Base-by-base conservation (phyloP, 495 filamentous ascomycete genomes). In the Penicillium atrosanguineum region DNA sequence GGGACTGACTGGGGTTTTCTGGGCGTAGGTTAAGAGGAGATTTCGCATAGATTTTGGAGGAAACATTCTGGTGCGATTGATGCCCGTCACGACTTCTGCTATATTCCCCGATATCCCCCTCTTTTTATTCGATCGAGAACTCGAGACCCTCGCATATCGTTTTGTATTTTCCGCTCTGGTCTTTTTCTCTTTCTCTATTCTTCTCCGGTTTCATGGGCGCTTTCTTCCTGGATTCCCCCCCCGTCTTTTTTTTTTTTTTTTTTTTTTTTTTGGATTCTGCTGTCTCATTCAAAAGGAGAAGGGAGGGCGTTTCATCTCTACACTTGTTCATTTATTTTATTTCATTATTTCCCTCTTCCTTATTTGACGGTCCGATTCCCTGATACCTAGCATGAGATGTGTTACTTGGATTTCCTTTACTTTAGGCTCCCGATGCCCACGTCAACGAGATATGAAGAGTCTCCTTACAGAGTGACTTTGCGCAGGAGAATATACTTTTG, bases 1-100 rank as follows among this genome's bases (percentile, higher is more conserved):
- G 74, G 73, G 55, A 76, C 73, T 50, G 73, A 78, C 63, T 78
- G 73, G 72, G 59, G 68, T 12, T 78, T 75, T 60, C 58, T 78
- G 56, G 73, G 74, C 37, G 69, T 76, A 59, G 72, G 74, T n/a
- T 77, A 63, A 73, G 47, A 57, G 29, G 42, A 47, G 51, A 65
- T 36, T 38, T 15, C 36, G 45, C 61, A 51, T 64, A 60, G 51
- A 60, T 53, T 37, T 28, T 43, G 19, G 50, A 26, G 44, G 16
- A 18, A 20, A 21, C 54, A 34, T 41, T 37, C 25, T 43, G 50
- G 55, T 54, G 56, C 53, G 56, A 57, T 61, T 65, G 50, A 65
- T 67, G 61, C 56, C 64, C 59, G 59, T 67, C 36, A 67, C 64
- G 64, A 67, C 52, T 58, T 56, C 48, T 20, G 18, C 20, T 48